Percentiles rank a stretch among this genome's conserved stretches.
Conservation (phyloP, 768 basidiomycete genomes). For the Tylopilus plumbeoviolaceoides region DNA sequence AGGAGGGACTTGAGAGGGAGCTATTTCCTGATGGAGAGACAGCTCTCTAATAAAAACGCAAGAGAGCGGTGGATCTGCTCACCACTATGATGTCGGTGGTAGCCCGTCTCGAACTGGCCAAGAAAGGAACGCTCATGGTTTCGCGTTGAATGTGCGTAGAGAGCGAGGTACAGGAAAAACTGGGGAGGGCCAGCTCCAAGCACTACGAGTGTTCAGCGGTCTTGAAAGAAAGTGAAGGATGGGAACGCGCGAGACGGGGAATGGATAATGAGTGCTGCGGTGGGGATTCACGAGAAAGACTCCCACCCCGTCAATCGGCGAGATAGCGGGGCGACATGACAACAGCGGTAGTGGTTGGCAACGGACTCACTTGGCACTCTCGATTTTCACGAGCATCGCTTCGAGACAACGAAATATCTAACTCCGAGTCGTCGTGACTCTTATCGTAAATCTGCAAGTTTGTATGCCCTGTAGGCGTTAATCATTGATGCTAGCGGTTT, state of each 20-base stretch:
- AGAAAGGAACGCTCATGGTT: constrained; percentile 14
- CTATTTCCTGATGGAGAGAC: constrained; percentile 30
- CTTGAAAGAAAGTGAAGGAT: not conserved
- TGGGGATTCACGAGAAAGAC: not conserved
- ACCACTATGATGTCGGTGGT: constrained; percentile 27
- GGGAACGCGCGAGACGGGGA: not conserved
- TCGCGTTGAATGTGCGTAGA: not conserved
- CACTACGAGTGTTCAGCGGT: not conserved
- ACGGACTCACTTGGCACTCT: not conserved
- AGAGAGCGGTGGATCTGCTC: not conserved
- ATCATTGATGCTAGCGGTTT: not conserved
- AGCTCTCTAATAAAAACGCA: not conserved
- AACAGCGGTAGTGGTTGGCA: constrained; percentile 12
- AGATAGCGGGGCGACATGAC: constrained; percentile 15
- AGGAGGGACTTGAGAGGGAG: constrained; percentile 27
- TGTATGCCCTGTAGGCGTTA: not conserved
- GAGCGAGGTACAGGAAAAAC: not conserved
- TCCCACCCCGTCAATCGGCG: not conserved
- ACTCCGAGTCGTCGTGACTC: too few species aligned
- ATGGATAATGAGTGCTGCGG: not conserved
- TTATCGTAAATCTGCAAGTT: too few species aligned
- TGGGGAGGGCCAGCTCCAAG: constrained; percentile 22
- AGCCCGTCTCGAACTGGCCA: constrained; percentile 7
- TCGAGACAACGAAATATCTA: not conserved
- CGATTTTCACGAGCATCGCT: not conserved